These are phyloP conservation scores for Aphanomyces invadans DNA, from an alignment of 352 stramenopile species.

Conservation along the genomic window DNA sequence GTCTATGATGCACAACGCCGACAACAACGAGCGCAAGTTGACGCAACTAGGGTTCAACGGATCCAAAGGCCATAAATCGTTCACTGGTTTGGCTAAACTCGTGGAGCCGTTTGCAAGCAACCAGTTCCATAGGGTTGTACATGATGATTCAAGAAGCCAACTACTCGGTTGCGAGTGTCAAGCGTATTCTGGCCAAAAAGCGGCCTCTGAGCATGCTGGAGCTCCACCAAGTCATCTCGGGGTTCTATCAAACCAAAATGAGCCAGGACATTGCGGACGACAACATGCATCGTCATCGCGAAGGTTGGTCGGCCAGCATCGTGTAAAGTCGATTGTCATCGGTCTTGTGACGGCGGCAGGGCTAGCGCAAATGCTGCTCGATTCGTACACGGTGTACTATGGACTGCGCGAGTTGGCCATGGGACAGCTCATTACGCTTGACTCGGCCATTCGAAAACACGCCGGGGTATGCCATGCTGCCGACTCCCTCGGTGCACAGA, in stretches of 20 bases:
- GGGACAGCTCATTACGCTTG: conserved; percentile 69
- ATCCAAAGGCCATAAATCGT: conserved; percentile 15
- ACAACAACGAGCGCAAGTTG: conserved; percentile 1
- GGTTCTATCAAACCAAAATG: conserved; percentile 78
- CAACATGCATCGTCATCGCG: conserved; percentile 42
- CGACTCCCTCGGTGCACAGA: no score
- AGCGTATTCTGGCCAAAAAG: conserved; percentile 57
- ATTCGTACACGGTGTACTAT: conserved; percentile 79
- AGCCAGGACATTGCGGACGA: conserved; percentile 71
- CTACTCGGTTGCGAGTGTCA: conserved; percentile 21
- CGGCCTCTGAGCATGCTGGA: conserved; percentile 69
- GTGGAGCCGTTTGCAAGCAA: no score
- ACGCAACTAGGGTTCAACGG: background rate
- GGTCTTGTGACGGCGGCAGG: conserved; percentile 27
- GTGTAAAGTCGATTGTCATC: no score
- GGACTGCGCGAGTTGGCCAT: conserved; percentile 70
- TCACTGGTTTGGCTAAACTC: conserved; percentile 7
- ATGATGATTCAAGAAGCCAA: conserved; percentile 25
- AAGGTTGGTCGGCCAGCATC: conserved; percentile 18
- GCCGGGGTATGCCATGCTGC: conserved; percentile 38
- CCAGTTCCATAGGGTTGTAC: conserved; percentile 12
- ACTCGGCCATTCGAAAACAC: conserved; percentile 61
- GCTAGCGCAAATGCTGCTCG: conserved; percentile 70
- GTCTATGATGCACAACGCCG: background rate
- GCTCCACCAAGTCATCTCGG: conserved; percentile 66